These are phyloP conservation scores for Cercospora sp. DNA, from an alignment of 2,329 filamentous ascomycete species.

Conservation along the genomic window DNA sequence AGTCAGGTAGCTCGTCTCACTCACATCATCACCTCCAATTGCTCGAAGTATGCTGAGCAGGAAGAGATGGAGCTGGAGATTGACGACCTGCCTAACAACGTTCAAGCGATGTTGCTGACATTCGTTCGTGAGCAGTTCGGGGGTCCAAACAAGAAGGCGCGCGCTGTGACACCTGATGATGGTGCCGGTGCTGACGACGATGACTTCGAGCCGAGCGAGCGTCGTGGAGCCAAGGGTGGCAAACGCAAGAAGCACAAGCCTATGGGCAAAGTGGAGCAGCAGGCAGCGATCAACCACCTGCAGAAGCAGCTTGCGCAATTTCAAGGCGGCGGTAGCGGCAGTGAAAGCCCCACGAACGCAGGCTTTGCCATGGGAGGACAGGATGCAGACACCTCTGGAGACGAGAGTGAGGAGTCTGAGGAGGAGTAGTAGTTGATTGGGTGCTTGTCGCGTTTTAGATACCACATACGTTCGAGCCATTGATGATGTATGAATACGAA, in stretches of 20 bases:
- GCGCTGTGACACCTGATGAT: conserved; percentile 35
- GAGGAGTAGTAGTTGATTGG: conserved; percentile 34
- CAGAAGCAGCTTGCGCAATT: conserved; percentile 56
- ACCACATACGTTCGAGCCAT: conserved; percentile 5
- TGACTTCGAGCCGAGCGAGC: conserved; percentile 48
- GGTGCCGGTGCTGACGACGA: conserved; percentile 47
- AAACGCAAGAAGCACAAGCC: conserved; percentile 75
- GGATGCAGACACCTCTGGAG: conserved; percentile 33
- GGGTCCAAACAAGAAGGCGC: conserved; percentile 32
- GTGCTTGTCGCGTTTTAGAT: conserved; percentile 3
- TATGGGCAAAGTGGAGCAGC: conserved; percentile 72
- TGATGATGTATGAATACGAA: conserved; percentile 21
- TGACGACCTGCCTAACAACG: conserved; percentile 57
- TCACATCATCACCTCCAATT: conserved; percentile 83
- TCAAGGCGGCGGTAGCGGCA: conserved; percentile 29
- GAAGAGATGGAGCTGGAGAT: conserved; percentile 67
- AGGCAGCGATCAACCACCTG: conserved; percentile 65
- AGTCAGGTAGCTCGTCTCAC: conserved; percentile 78
- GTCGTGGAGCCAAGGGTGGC: conserved; percentile 27
- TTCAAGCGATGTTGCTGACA: conserved; percentile 57
- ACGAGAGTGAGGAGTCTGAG: conserved; percentile 41
- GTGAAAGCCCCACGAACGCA: conserved; percentile 27
- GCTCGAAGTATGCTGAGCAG: conserved; percentile 65
- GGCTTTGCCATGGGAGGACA: conserved; percentile 23
- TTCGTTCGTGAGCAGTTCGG: conserved; percentile 53